Evolutionary conservation across 352 stramenopile species (phyloP).

Genomic region (Globisporangium recalcitrans): DNA sequence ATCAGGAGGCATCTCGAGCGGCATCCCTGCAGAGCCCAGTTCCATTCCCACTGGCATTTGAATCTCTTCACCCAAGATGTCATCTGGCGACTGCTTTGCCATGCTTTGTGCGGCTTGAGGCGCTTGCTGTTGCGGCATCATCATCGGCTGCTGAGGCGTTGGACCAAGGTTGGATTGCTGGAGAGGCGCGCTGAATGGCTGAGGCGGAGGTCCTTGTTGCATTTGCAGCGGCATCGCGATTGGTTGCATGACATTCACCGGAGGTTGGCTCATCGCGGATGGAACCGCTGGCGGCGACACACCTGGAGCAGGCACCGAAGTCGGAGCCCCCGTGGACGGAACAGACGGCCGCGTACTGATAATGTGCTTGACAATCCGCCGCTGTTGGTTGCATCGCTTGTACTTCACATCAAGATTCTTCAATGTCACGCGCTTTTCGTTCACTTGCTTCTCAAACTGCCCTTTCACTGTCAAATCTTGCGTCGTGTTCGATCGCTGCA

Average conservation of each 20-base stretch:
- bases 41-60: conserved; percentile 26
- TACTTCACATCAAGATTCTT: conserved; percentile 80
- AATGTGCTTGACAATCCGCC: conserved; percentile 78
- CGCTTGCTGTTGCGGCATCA: conserved; percentile 3
- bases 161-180: conserved; percentile 16
- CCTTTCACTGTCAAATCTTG: conserved; percentile 55
- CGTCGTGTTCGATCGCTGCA: conserved; percentile 71
- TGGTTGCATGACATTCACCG: conserved; percentile 27
- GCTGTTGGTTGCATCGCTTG: conserved; percentile 72
- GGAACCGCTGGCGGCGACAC: background rate
- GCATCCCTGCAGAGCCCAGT: conserved; percentile 27
- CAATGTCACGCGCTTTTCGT: conserved; percentile 60
- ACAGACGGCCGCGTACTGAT: conserved; percentile 40
- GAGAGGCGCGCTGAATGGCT: conserved; percentile 17
- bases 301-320: background rate
- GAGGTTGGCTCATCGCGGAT: conserved; percentile 5
- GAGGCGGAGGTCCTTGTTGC: conserved; percentile 4
- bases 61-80: conserved; percentile 42
- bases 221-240: conserved; percentile 42
- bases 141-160: background rate
- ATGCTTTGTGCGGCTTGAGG: background rate
- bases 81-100: conserved; percentile 44
- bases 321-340: background rate
- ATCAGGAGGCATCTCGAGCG: conserved; percentile 57
- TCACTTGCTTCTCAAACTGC: conserved; percentile 64